Evolutionary conservation across 2,329 filamentous ascomycete genomes (phyloP).

Genomic region (Decorospora gaudefroyi): DNA sequence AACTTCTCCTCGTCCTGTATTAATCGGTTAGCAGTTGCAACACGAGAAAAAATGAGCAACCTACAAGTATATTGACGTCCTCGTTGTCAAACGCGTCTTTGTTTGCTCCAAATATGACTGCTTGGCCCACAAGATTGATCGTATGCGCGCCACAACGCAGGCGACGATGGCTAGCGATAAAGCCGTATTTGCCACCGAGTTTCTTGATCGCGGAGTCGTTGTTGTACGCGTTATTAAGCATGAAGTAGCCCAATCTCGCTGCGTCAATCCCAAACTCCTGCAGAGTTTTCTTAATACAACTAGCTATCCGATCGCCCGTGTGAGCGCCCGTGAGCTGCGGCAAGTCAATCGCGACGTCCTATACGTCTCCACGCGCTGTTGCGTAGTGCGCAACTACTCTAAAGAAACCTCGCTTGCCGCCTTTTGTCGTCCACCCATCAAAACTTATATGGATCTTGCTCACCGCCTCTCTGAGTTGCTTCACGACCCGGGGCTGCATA

Average conservation of each 20-base stretch:
- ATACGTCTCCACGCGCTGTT: not conserved
- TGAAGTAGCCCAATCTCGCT: slow-evolving; percentile 2
- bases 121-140: slow-evolving; percentile 1
- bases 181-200: not conserved
- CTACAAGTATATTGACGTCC: too few species aligned
- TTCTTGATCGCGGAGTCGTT: not conserved
- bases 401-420: slow-evolving; percentile 4
- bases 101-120: not conserved
- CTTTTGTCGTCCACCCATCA: slow-evolving; percentile 6
- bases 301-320: slow-evolving; percentile 6
- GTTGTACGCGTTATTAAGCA: slow-evolving; percentile 2
- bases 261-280: not conserved
- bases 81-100: not conserved
- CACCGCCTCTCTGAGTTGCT: not conserved
- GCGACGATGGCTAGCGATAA: not conserved
- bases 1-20: not conserved
- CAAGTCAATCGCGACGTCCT: slow-evolving; percentile 3
- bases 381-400: slow-evolving; percentile 3
- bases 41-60: too few species aligned
- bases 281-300: not conserved
- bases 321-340: slow-evolving; percentile 7
- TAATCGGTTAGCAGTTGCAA: not conserved
- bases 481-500: not conserved
- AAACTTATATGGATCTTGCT: slow-evolving; percentile 15
- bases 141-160: not conserved